Percentiles rank a stretch among this genome's conserved stretches.
phyloP scores from a whole-genome alignment of 352 stramenopile species.

The Pythium scleroteichum region DNA sequence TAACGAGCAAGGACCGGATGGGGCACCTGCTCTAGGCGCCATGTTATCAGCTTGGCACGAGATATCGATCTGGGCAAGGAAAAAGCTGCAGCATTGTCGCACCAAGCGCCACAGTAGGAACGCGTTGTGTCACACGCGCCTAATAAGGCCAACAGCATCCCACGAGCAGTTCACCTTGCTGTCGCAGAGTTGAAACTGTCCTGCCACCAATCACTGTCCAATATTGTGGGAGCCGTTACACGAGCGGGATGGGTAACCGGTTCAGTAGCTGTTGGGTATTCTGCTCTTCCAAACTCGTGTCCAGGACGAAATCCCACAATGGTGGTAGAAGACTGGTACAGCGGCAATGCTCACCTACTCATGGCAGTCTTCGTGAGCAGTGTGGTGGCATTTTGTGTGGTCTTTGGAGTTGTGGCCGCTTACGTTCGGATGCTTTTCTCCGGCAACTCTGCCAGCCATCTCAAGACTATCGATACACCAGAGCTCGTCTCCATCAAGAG shows the following conservation, averaged over 20 bases:
- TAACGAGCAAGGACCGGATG: conserved; percentile 15
- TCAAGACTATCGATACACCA: conserved; percentile 38
- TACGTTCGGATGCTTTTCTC: conserved; percentile 36
- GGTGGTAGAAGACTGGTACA: conserved; percentile 44
- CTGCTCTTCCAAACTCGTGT: too few relatives aligned
- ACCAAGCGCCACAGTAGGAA: neutral
- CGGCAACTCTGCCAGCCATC: conserved; percentile 7
- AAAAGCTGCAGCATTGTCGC: too few relatives aligned
- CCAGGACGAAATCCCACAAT: too few relatives aligned
- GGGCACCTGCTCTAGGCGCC: conserved; percentile 1
- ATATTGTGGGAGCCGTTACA: neutral
- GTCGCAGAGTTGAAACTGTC: neutral
- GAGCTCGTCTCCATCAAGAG: conserved; percentile 62
- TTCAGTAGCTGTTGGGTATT: too few relatives aligned
- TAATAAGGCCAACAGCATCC: conserved; percentile 1
- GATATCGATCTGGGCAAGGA: neutral
- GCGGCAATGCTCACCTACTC: conserved; percentile 41
- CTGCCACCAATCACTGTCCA: neutral
- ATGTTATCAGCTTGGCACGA: neutral
- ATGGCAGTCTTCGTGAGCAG: conserved; percentile 37
- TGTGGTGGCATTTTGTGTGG: conserved; percentile 38
- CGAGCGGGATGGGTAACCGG: too few relatives aligned
- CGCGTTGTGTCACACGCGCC: conserved; percentile 6
- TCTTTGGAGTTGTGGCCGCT: conserved; percentile 33
- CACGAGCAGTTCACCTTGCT: neutral